Evolutionary conservation across 345 rosid species (phyloP).

Genomic region (Lumnitzera littorea): DNA sequence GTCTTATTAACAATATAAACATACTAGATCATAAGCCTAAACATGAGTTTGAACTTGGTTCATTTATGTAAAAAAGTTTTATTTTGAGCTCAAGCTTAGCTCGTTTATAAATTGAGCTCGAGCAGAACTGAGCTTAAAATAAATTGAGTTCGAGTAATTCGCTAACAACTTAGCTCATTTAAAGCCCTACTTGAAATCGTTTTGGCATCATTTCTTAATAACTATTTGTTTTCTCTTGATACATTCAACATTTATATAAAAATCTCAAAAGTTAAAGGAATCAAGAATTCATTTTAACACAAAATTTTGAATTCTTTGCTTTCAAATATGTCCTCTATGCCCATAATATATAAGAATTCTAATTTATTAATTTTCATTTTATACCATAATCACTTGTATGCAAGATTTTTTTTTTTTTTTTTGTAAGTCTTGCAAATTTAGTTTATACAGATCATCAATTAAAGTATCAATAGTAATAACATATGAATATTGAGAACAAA

Average conservation of each 20-base stretch:
- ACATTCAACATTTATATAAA: slow-evolving; percentile 2
- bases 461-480: too few species aligned
- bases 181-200: background rate
- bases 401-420: background rate
- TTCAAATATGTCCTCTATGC: background rate
- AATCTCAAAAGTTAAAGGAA: slow-evolving; percentile 1
- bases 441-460: too few species aligned
- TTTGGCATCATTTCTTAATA: background rate
- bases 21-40: too few species aligned
- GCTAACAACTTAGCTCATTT: too few species aligned
- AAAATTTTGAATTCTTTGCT: background rate
- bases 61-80: too few species aligned
- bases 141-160: too few species aligned
- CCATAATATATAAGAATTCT: background rate
- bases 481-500: too few species aligned
- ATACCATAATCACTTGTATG: background rate
- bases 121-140: too few species aligned
- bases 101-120: too few species aligned
- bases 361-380: background rate
- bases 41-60: too few species aligned
- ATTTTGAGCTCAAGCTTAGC: too few species aligned
- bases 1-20: too few species aligned
- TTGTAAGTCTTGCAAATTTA: background rate
- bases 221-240: slow-evolving; percentile 3
- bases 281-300: slow-evolving; percentile 2